Evolutionary conservation across 805 yeast genomes (phyloP), one percentile per base, ranked within the genome.

Genomic region (Hanseniaspora vineae): DNA sequence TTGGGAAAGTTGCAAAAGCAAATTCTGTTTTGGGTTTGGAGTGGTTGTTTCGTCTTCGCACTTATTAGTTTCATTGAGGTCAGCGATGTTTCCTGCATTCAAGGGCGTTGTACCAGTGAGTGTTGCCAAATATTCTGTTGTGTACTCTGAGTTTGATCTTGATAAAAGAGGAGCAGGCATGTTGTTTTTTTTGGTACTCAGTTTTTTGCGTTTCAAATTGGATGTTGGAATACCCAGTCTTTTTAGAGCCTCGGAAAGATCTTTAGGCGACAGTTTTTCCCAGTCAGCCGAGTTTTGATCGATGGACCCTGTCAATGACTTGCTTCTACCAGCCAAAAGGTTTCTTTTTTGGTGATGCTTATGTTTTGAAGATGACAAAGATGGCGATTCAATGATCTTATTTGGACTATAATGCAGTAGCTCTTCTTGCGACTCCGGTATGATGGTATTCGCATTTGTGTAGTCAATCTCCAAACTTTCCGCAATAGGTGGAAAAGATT

Each of bases 391-490:
- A n/a, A 37, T 37, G 17, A 37, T 33, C 9, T 33, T 33, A 10
- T n/a, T 33, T 33, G 15, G 37, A 14, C 17, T 17, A 37, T 37
- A 11, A 17, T 10, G 11, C 17, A 37, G 6, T 4, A 10, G 12
- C 6, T 53, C 52, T 10, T 45, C 49, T 3, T 49, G 42, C 6
- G 48, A 49, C 19, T 51, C 55, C 10, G 47, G 33, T 39, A 32
- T 19, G 18, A 39, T 18, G 32, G 31, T 18, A 40, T 8, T 39
- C 43, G 49, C 31, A 37, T 31, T 19, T 31, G 42, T 13, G 42
- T 40, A 11, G 47, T 12, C 32, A 8, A 23, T 4, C 8, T 23
- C 29, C 29, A n/a, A 23, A 8, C 29, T 23, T 23, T 23, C 29
- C 29, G 8, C 29, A 20, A 31, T 19, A 45, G 17, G 31, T 18